Evolutionary conservation across 2,329 filamentous ascomycete species (phyloP).

Genomic region (Sclerotiophoma versabilis): DNA sequence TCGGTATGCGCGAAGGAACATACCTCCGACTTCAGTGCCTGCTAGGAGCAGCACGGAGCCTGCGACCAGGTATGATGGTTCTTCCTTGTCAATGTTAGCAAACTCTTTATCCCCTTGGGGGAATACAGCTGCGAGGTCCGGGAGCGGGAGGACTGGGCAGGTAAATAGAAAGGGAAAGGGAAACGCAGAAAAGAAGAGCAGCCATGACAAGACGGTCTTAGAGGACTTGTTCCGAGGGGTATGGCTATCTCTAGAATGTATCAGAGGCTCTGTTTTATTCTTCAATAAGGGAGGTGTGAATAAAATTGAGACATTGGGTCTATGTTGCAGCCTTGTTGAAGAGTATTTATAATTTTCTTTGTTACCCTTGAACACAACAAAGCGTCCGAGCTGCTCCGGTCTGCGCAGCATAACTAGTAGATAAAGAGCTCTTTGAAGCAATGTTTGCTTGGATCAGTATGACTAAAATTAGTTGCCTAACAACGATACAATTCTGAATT

Average conservation of each 20-base stretch:
- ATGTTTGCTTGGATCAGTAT: not conserved
- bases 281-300: no score
- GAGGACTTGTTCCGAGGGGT: not conserved
- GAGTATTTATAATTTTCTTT: no score
- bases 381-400: no score
- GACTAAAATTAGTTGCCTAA: not conserved
- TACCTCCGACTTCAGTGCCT: not conserved
- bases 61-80: not conserved
- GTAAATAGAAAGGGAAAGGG: not conserved
- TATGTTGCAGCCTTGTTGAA: no score
- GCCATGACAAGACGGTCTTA: not conserved
- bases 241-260: no score
- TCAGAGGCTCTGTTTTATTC: no score
- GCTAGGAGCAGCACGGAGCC: not conserved
- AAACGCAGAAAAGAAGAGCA: not conserved
- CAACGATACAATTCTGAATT: not conserved
- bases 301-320: no score
- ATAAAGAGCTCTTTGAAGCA: not conserved
- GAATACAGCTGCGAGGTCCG: not conserved
- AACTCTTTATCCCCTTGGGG: not conserved
- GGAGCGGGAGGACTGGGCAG: not conserved
- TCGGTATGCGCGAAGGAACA: not conserved
- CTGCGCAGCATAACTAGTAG: not conserved
- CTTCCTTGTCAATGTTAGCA: not conserved
- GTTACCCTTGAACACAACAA: no score